Evolutionary conservation across 148 eudicot species (phyloP).

Genomic region (Persicaria maculosa): DNA sequence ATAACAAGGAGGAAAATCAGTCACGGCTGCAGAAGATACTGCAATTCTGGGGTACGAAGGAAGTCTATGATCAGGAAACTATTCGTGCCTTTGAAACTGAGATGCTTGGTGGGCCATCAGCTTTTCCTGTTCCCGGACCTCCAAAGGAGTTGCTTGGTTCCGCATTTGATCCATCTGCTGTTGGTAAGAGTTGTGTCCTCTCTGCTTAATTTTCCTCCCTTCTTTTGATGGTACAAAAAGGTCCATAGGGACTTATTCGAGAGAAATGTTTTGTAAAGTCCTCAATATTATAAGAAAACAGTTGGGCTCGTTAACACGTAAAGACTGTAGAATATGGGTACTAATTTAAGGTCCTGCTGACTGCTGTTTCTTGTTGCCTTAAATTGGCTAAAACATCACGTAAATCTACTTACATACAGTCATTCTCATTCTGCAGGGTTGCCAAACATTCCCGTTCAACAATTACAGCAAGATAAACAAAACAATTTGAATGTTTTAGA

Average conservation of each 20-base stretch:
- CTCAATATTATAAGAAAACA: neutral
- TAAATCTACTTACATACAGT: neutral
- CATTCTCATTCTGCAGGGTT: neutral
- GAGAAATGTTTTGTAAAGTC: neutral
- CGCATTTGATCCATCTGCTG: slow-evolving; percentile 36
- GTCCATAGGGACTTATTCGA: neutral
- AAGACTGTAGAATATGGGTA: neutral
- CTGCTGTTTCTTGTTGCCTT: neutral
- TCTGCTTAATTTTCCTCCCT: neutral
- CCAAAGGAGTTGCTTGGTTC: slow-evolving; percentile 43
- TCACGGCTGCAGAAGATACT: slow-evolving; percentile 80
- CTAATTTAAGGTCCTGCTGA: neutral
- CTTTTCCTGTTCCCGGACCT: slow-evolving; percentile 38
- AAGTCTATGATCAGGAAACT: slow-evolving; percentile 87
- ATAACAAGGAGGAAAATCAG: slow-evolving; percentile 87
- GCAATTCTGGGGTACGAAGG: slow-evolving; percentile 97
- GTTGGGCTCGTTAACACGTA: neutral
- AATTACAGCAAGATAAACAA: slow-evolving; percentile 63
- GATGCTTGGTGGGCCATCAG: slow-evolving; percentile 69
- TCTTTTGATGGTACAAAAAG: neutral
- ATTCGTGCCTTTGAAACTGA: slow-evolving; percentile 70
- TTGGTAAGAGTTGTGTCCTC: slow-evolving; percentile 20
- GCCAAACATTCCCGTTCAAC: slow-evolving; percentile 37
- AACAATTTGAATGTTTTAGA: slow-evolving; percentile 36
- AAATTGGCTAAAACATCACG: neutral